A percentile compares a stretch with the other conserved stretches of the same genome.
phyloP scores from a whole-genome alignment of 2,329 filamentous ascomycete genomes.

The Neonectria neomacrospora region DNA sequence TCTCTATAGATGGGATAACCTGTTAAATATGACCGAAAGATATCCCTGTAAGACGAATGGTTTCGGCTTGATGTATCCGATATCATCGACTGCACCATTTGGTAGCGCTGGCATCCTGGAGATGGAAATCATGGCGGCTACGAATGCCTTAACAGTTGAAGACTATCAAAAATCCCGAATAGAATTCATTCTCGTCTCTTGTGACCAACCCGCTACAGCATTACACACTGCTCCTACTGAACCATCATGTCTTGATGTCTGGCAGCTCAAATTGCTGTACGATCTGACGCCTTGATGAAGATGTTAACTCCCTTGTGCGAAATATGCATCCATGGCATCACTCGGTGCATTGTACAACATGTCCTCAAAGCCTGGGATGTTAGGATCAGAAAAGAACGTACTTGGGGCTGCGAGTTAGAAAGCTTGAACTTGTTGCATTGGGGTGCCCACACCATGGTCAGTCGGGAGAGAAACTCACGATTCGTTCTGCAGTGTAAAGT shows the following conservation, averaged over 20 bases:
- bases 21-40: too few relatives aligned
- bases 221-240: too few relatives aligned
- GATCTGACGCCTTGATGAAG: not conserved
- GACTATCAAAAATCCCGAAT: not conserved
- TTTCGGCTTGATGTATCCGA: not conserved
- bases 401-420: not conserved
- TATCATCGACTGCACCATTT: not conserved
- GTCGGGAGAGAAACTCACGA: conserved; percentile 3
- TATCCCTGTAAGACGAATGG: not conserved
- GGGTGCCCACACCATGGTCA: not conserved
- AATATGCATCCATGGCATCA: not conserved
- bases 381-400: conserved; percentile 12
- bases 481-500: conserved; percentile 17
- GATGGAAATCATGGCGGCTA: too few relatives aligned
- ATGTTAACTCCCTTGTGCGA: not conserved
- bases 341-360: not conserved
- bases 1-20: not conserved
- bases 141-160: too few relatives aligned
- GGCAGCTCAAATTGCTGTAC: not conserved
- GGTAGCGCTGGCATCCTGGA: not conserved
- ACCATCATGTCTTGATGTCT: not conserved
- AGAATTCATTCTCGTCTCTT: not conserved
- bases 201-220: not conserved
- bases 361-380: conserved; percentile 21
- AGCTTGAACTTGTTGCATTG: not conserved